These are phyloP conservation scores for Alloascoidea africana DNA, from an alignment of 805 yeast species.

Conservation along the genomic window DNA sequence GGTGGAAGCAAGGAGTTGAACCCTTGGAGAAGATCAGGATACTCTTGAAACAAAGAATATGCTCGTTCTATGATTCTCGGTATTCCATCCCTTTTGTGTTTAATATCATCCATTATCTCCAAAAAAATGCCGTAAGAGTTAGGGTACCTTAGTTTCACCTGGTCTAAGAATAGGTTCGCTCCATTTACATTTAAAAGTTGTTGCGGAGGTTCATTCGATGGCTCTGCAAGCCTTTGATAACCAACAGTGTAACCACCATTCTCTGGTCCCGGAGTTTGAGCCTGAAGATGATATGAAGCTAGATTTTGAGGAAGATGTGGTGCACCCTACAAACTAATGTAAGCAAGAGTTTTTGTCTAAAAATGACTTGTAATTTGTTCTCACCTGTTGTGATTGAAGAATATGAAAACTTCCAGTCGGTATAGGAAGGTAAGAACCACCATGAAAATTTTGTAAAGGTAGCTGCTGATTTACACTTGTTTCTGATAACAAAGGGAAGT, in stretches of 20 bases:
- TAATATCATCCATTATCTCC: not conserved
- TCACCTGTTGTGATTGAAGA: too few species aligned
- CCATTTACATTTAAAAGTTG: not conserved
- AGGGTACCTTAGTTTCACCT: not conserved
- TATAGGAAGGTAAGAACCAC: too few species aligned
- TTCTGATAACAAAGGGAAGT: too few species aligned
- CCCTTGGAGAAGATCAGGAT: slow-evolving; percentile 63
- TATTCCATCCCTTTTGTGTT: not conserved
- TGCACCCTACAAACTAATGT: too few species aligned
- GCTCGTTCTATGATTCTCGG: slow-evolving; percentile 1
- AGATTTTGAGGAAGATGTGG: not conserved
- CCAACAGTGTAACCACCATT: too few species aligned
- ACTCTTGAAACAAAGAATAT: not conserved
- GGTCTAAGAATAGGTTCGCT: not conserved
- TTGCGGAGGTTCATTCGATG: not conserved
- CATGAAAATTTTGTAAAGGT: too few species aligned
- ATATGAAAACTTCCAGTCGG: too few species aligned
- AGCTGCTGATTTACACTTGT: too few species aligned
- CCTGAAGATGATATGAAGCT: not conserved
- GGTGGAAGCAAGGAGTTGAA: slow-evolving; percentile 96
- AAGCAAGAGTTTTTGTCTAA: too few species aligned
- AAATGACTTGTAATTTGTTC: too few species aligned
- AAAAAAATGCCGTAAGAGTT: not conserved
- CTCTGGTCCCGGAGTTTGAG: not conserved
- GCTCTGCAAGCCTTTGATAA: not conserved